Percentiles rank a stretch among this genome's conserved stretches.
These are phyloP conservation scores for Eucalyptus regnans DNA, from an alignment of 345 rosid genomes.

Conservation along the genomic window DNA sequence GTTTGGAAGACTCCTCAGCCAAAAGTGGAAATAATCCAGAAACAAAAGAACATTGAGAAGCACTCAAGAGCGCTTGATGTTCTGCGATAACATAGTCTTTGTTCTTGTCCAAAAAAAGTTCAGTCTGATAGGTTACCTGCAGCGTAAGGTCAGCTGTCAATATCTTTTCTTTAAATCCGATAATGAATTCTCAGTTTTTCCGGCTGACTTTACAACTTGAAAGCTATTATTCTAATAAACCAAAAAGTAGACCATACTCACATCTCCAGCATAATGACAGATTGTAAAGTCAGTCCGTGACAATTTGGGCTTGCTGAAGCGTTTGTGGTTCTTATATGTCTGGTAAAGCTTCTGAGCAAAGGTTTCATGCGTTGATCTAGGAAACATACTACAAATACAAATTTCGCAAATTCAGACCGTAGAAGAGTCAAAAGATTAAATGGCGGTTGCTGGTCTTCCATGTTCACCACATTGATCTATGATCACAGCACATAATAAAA, in stretches of 20 bases:
- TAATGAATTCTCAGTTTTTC: background rate
- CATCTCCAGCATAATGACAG: conserved; percentile 98
- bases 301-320: conserved; percentile 90
- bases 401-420: background rate
- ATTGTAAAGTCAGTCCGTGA: conserved; percentile 96
- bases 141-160: background rate
- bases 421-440: background rate
- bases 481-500: background rate
- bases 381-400: conserved; percentile 75
- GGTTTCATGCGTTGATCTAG: conserved; percentile 96
- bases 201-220: background rate
- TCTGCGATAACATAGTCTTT: conserved; percentile 98
- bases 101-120: conserved; percentile 92
- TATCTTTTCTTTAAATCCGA: background rate
- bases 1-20: conserved; percentile 79
- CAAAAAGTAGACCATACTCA: conserved; percentile 18
- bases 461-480: background rate
- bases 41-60: conserved; percentile 85
- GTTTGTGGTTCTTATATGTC: conserved; percentile 88
- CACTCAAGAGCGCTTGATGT: conserved; percentile 85
- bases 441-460: background rate
- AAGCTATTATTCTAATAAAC: background rate
- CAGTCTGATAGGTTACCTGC: conserved; percentile 97
- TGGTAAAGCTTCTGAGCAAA: conserved; percentile 97
- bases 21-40: conserved; percentile 63